Conservation (phyloP, 179 eudicot genomes). For the Spinacia oleracea region DNA sequence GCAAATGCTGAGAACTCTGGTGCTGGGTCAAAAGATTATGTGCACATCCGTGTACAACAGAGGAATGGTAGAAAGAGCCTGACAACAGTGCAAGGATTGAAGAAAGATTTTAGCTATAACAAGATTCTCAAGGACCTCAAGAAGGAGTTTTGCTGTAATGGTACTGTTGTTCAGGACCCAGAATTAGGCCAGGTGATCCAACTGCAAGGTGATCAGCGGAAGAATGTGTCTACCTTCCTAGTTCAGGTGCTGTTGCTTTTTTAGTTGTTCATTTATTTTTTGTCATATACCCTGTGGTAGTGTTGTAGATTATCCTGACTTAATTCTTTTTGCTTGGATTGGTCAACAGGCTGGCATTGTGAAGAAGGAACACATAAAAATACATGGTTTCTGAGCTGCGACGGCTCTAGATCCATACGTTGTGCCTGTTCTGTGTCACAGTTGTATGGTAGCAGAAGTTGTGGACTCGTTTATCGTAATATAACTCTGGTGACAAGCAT, state of each 20-base stretch:
- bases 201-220: conserved; percentile 43
- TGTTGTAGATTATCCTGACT: neutral
- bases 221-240: conserved; percentile 34
- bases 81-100: conserved; percentile 47
- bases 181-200: conserved; percentile 39
- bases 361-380: conserved; percentile 63
- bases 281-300: too few relatives aligned
- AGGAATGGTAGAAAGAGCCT: conserved; percentile 51
- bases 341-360: conserved; percentile 36
- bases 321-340: too few relatives aligned
- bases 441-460: conserved; percentile 3
- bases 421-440: conserved; percentile 11
- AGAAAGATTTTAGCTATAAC: conserved; percentile 41
- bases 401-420: neutral
- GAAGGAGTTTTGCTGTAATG: conserved; percentile 48
- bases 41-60: conserved; percentile 46
- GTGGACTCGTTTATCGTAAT: neutral
- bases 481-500: conserved; percentile 11
- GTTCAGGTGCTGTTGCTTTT: conserved; percentile 13
- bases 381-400: conserved; percentile 55
- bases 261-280: neutral
- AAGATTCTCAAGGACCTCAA: conserved; percentile 42
- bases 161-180: conserved; percentile 45
- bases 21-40: conserved; percentile 41
- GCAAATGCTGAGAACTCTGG: conserved; percentile 34